Evolutionary conservation across 306 rosid species (phyloP), one percentile per base, ranked within the genome.

Genomic region (Prunus dulcis): DNA sequence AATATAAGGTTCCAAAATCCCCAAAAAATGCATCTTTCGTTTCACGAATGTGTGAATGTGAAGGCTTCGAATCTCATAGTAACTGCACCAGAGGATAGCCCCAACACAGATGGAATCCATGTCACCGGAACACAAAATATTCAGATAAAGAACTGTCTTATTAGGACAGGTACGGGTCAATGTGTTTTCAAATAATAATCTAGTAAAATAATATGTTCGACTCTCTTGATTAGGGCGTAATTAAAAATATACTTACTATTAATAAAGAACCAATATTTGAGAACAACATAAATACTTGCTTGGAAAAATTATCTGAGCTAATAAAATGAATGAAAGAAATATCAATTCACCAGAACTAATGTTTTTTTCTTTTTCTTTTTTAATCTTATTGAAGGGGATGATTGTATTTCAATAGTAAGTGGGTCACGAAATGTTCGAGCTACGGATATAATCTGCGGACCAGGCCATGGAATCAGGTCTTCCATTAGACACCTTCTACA

Each of bases 391-490:
- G 69, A 77, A 93, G 98, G 98, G 63, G 97, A 93, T 77, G 98
- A 93, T 32, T 93, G 98, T 49, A 93, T 93, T 73, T 93, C 98
- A 51, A 91, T 93, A n/a, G 97, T 89, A 32, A 84, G 89, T 76
- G 98, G 97, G 15, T 93, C 98, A 47, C 63, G 72, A 68, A 81
- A 87, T 74, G 87, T 93, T 80, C 72, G 20, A 69, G 93, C 85
- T 1, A 83, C 63, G 0, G 80, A 76, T 58, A 83, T 93, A 63
- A 83, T 23, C 19, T 93, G 98, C 52, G 98, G 98, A 51, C 98
- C 98, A 61, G 98, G 98, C 12, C 98, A 93, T 83, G 98, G 98
- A 82, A 91, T 93, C 72, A 93, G 98, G 98, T 93, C 27, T 43
- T 9, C 4, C 18, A 22, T 53, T 11, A 14, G 9, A 72, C 56